Conservation (phyloP, 345 rosid genomes). For the Salix viminalis region DNA sequence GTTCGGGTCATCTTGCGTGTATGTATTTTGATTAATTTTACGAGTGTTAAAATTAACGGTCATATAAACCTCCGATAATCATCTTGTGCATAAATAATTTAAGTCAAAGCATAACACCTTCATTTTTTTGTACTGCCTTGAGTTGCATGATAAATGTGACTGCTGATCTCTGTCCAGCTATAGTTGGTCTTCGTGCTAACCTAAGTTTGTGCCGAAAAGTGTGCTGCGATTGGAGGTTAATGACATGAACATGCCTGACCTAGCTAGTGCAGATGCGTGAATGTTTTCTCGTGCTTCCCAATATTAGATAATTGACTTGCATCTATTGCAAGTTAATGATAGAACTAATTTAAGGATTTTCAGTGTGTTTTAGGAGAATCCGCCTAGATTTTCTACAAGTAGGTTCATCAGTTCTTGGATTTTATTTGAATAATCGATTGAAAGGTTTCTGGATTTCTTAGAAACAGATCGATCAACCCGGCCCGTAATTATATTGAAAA, state of each 20-base stretch:
- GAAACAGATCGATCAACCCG: too few species aligned
- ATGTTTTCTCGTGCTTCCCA: not conserved
- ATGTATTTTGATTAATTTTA: fast-evolving
- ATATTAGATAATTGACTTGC: not conserved
- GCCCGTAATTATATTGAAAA: too few species aligned
- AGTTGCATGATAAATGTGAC: not conserved
- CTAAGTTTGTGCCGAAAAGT: not conserved
- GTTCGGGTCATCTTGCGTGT: fast-evolving
- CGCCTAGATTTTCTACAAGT: not conserved
- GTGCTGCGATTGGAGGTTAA: not conserved
- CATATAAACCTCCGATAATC: too few species aligned
- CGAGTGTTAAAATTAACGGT: fast-evolving
- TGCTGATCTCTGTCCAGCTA: not conserved
- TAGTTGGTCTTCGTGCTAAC: not conserved
- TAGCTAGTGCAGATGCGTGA: not conserved
- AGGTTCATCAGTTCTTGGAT: too few species aligned
- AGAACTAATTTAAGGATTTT: not conserved
- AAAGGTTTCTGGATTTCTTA: too few species aligned
- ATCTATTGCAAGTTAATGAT: not conserved
- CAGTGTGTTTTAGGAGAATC: not conserved
- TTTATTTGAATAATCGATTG: too few species aligned
- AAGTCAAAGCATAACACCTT: too few species aligned
- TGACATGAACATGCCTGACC: not conserved
- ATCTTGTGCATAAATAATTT: too few species aligned
- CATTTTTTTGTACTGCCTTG: too few species aligned